A percentile compares a stretch with the other conserved stretches of the same genome.
Evolutionary conservation across 495 filamentous ascomycete species (phyloP).

Genomic region (Penicillium crystallinum): DNA sequence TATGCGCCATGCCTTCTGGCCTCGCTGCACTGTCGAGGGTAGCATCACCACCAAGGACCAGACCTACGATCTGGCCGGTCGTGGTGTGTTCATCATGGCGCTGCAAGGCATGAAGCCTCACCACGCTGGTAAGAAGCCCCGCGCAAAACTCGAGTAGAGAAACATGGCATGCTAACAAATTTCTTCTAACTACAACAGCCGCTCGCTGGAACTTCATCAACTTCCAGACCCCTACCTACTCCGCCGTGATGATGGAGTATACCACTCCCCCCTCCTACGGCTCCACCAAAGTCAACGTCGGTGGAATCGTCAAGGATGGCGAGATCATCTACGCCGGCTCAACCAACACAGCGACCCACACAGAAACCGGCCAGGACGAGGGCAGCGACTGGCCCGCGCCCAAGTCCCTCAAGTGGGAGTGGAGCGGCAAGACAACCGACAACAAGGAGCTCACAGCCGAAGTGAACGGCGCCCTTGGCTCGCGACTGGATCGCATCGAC

Average conservation of each 20-base stretch:
- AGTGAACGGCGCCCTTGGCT: slow-evolving; percentile 64
- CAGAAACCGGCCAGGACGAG: slow-evolving; percentile 59
- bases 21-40: slow-evolving; percentile 73
- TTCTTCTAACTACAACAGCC: slow-evolving; percentile 43
- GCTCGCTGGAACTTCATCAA: slow-evolving; percentile 89
- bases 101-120: slow-evolving; percentile 99
- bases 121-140: slow-evolving; percentile 64
- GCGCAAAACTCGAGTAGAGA: background rate
- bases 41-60: slow-evolving; percentile 78
- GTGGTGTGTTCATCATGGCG: slow-evolving; percentile 70
- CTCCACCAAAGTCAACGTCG: slow-evolving; percentile 77
- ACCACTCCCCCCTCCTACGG: slow-evolving; percentile 95
- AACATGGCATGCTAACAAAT: slow-evolving; percentile 2
- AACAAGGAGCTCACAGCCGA: slow-evolving; percentile 63
- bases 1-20: slow-evolving; percentile 92
- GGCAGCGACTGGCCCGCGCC: slow-evolving; percentile 90
- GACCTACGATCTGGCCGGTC: slow-evolving; percentile 76
- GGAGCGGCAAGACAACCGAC: slow-evolving; percentile 75
- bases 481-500: slow-evolving; percentile 77
- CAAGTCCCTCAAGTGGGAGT: slow-evolving; percentile 64
- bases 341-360: slow-evolving; percentile 58
- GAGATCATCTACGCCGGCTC: slow-evolving; percentile 71
- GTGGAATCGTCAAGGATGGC: slow-evolving; percentile 73
- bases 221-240: slow-evolving; percentile 83
- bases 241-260: slow-evolving; percentile 92